These are phyloP conservation scores for Raffaelea deltoideospora DNA, from an alignment of 2,329 filamentous ascomycete species.

Conservation along the genomic window DNA sequence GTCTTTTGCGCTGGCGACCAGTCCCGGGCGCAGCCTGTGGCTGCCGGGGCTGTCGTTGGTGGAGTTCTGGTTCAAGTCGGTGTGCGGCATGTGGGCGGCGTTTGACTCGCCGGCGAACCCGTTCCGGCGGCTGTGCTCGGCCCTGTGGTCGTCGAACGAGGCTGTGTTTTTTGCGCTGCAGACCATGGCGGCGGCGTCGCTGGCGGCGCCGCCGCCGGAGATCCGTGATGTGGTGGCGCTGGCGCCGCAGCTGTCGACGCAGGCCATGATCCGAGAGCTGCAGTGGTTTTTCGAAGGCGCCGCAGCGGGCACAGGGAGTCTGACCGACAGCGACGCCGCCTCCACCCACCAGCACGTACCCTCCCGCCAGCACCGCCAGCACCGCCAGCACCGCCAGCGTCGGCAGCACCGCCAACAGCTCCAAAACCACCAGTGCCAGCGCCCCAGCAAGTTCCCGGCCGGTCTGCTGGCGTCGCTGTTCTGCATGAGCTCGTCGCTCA, in stretches of 20 bases:
- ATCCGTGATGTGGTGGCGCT: slow-evolving; percentile 19
- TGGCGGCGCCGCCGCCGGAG: slow-evolving; percentile 19
- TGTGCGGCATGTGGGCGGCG: slow-evolving; percentile 25
- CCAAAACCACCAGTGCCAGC: no score
- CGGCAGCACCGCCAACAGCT: no score
- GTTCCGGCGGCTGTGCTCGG: slow-evolving; percentile 21
- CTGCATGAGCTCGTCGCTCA: slow-evolving; percentile 23
- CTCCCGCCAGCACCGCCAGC: no score
- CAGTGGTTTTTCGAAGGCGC: slow-evolving; percentile 13
- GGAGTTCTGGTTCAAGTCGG: slow-evolving; percentile 23
- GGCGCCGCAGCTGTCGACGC: slow-evolving; percentile 19
- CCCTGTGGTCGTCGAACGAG: slow-evolving; percentile 20
- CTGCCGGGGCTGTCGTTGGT: slow-evolving; percentile 15
- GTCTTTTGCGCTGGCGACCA: no score
- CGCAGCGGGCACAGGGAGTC: no score
- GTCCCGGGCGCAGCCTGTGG: background rate
- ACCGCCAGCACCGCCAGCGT: no score
- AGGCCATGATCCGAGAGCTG: slow-evolving; percentile 19
- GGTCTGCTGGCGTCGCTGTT: slow-evolving; percentile 22
- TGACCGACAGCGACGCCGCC: slow-evolving; percentile 1
- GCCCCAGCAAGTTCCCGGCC: no score
- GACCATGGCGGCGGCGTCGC: slow-evolving; percentile 24
- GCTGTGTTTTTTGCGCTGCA: slow-evolving; percentile 23
- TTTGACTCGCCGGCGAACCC: slow-evolving; percentile 23
- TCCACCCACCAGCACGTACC: no score